A percentile compares a stretch with the other conserved stretches of the same genome.
These are phyloP conservation scores for Oryza glaberrima DNA, from an alignment of 176 grass and related monocot species.

Conservation along the genomic window DNA sequence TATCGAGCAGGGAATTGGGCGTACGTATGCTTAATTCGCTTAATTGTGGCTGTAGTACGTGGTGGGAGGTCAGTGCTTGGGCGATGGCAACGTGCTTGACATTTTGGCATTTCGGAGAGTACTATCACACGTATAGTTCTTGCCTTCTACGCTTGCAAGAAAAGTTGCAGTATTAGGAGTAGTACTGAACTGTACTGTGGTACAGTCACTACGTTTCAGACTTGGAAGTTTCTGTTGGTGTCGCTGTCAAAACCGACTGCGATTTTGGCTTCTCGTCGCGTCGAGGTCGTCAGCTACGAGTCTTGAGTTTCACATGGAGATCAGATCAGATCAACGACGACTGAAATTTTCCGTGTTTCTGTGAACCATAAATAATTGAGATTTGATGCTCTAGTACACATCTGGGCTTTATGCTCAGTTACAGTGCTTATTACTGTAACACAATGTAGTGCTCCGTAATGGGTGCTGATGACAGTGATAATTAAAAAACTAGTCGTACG, in stretches of 20 bases:
- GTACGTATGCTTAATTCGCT: background rate
- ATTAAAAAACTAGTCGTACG: background rate
- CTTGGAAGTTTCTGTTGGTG: too few relatives aligned
- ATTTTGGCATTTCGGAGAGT: slow-evolving; percentile 10
- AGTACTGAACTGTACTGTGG: too few relatives aligned
- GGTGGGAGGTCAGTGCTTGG: background rate
- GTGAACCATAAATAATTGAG: background rate
- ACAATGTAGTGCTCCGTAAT: background rate
- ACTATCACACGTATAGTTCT: background rate
- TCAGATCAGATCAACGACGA: background rate
- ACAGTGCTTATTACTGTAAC: too few relatives aligned
- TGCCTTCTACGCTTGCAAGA: background rate
- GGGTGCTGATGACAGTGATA: background rate
- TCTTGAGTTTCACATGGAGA: background rate
- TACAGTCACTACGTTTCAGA: too few relatives aligned
- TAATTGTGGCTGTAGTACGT: background rate
- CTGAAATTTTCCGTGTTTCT: background rate
- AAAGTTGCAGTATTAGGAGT: too few relatives aligned
- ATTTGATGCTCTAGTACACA: too few relatives aligned
- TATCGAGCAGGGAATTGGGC: background rate
- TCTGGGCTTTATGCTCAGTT: too few relatives aligned
- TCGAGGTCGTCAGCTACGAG: background rate
- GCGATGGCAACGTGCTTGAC: background rate
- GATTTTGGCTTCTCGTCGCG: background rate
- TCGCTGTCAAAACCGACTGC: background rate